Evolutionary conservation across 73 alveolate species (phyloP).

Genomic region (Stentor roeselii): DNA sequence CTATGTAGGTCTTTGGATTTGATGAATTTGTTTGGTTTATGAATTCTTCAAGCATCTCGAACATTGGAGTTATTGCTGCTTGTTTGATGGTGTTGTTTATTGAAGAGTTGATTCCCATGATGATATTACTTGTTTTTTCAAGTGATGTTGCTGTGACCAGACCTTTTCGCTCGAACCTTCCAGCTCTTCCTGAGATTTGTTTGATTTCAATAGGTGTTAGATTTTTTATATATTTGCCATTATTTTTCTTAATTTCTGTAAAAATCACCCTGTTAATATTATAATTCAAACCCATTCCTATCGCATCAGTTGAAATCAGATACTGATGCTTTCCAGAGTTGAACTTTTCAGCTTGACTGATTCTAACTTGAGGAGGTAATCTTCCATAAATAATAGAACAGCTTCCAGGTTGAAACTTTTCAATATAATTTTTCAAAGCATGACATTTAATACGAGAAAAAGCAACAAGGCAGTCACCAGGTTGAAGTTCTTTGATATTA

Average conservation of each 20-base stretch:
- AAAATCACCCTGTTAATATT: conserved; percentile 59
- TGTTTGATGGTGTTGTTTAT: not conserved
- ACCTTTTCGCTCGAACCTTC: conserved; percentile 66
- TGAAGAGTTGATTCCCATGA: not conserved
- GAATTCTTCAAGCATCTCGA: not conserved
- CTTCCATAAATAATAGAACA: conserved; percentile 61
- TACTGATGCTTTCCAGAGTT: conserved; percentile 43
- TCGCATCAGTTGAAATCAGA: conserved; percentile 75
- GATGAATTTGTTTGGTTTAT: not conserved
- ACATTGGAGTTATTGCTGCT: not conserved
- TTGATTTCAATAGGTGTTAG: conserved; percentile 31
- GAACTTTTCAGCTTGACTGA: conserved; percentile 47
- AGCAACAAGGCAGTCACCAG: conserved; percentile 56
- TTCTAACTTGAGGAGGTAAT: conserved; percentile 67
- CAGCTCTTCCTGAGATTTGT: conserved; percentile 80
- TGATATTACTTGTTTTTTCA: conserved; percentile 9
- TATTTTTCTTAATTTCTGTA: conserved; percentile 35
- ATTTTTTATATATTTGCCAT: conserved; percentile 26
- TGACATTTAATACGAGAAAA: conserved; percentile 43
- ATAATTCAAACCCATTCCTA: conserved; percentile 74
- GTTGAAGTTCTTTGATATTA: conserved; percentile 39
- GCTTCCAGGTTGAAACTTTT: not conserved
- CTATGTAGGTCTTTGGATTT: not conserved
- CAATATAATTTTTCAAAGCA: conserved; percentile 14
- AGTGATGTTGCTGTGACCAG: conserved; percentile 38